Evolutionary conservation across 306 rosid genomes (phyloP).

Genomic region (Castanea crenata): DNA sequence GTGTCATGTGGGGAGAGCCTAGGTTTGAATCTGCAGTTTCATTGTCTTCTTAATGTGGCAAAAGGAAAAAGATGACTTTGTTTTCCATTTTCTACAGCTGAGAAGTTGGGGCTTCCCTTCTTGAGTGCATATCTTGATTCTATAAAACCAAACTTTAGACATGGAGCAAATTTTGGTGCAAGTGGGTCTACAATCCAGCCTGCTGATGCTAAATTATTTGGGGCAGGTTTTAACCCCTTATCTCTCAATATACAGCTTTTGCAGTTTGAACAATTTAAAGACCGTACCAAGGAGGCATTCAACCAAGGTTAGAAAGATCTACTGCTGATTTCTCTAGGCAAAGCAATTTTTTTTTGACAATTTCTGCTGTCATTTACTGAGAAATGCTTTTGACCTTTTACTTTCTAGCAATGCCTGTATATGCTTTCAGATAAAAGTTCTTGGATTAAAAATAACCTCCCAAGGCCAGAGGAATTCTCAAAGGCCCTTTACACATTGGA

Average conservation of each 20-base stretch:
- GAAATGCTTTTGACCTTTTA: neutral
- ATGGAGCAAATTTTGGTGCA: conserved; percentile 21
- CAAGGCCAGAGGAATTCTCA: conserved; percentile 17
- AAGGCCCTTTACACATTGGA: conserved; percentile 26
- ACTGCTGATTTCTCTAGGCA: neutral
- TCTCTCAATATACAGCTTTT: conserved; percentile 17
- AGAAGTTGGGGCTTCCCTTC: conserved; percentile 15
- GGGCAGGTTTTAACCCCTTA: conserved; percentile 20
- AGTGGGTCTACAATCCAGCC: conserved; percentile 27
- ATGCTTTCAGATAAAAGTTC: conserved; percentile 11
- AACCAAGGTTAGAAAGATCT: conserved; percentile 9
- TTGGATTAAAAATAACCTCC: neutral
- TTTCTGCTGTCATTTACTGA: neutral
- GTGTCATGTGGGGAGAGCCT: too few relatives aligned
- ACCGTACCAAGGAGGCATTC: neutral
- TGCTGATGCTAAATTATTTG: conserved; percentile 15
- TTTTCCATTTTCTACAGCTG: conserved; percentile 16
- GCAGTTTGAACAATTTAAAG: conserved; percentile 22
- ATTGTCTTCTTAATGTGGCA: too few relatives aligned
- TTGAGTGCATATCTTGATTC: conserved; percentile 35
- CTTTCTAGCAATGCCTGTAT: neutral
- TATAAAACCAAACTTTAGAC: conserved; percentile 6
- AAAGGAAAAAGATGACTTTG: neutral
- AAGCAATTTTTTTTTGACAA: too few relatives aligned
- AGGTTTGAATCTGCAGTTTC: too few relatives aligned